Evolutionary conservation across 2,329 filamentous ascomycete species (phyloP), one percentile per base, ranked within the genome.

Genomic region (Paraconiothyrium sp.): DNA sequence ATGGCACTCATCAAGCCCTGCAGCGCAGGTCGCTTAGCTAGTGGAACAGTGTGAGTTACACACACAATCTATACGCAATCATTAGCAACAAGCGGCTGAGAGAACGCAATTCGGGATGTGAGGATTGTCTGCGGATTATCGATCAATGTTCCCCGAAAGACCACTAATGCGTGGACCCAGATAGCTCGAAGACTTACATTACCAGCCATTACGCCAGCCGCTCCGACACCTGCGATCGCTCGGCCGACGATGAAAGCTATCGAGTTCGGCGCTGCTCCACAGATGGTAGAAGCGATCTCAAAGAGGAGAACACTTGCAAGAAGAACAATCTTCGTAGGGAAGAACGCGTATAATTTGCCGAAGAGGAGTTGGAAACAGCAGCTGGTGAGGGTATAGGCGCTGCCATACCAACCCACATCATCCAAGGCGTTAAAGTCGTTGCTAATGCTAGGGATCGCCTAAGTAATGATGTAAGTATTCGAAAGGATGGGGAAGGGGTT

Each of bases 271-370:
- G 69, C 71, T 3, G 83, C 81, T 6, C 44, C 80, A 47, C 70
- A 72, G n/a, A 84, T 69, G 10, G 79, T 62, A 14, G 70, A 77
- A 1, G 81, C 81, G 14, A 79, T n/a, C 60, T 83, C 80, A 60
- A 84, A 84, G 35, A 84, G 63, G 10, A 77, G 46, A 14, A 83
- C 75, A 1, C 73, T 68, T 5, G 68, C 39, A 1, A 83, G 54
- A 59, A 78, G 82, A 0, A 71, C 67, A 39, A 63, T 70, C 66
- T 83, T 82, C 1, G 76, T 72, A 1, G 75, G 66, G 62, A 81
- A 82, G 62, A 81, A 81, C 24, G 79, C 81, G 71, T 83, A 85
- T 2, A 81, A 68, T 46, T 81, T 81, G 3, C 84, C 84, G 63
- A 80, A 81, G 0, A 81, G 75, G 1, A 82, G 79, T 59, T 84